Evolutionary conservation across 352 stramenopile genomes (phyloP).

Genomic region (Globisporangium nodosum): DNA sequence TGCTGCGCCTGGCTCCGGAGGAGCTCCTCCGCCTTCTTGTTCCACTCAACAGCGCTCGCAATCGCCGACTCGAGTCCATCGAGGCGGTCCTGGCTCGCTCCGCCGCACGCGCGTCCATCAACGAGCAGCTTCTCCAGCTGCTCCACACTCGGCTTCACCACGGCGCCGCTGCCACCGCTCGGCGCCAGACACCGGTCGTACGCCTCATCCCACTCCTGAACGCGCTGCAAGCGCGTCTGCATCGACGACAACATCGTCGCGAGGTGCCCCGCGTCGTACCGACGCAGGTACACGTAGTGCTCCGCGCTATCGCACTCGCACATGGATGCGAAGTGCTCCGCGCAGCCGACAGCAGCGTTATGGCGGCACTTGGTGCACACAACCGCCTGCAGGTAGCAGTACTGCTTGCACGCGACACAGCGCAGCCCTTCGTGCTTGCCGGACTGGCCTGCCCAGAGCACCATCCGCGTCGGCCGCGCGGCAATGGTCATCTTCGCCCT

Average conservation of each 20-base stretch:
- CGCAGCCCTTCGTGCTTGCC: conserved; percentile 72
- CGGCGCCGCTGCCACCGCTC: not conserved
- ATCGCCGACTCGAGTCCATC: conserved; percentile 28
- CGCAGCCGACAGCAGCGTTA: conserved; percentile 55
- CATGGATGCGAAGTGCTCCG: conserved; percentile 71
- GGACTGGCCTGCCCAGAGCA: conserved; percentile 75
- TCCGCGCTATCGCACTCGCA: conserved; percentile 57
- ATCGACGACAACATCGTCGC: conserved; percentile 30
- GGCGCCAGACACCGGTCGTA: conserved; percentile 20
- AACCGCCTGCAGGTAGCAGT: conserved; percentile 81
- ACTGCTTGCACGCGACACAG: conserved; percentile 75
- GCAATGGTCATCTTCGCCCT: conserved; percentile 16
- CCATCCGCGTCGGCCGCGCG: conserved; percentile 57
- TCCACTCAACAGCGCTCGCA: conserved; percentile 18
- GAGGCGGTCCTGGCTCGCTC: conserved; percentile 19
- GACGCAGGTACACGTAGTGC: conserved; percentile 61
- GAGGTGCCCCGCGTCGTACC: conserved; percentile 38
- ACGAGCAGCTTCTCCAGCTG: conserved; percentile 30
- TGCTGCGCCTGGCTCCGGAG: conserved; percentile 10
- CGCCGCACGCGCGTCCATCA: conserved; percentile 19
- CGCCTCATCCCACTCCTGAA: conserved; percentile 36
- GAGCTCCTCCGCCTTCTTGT: conserved; percentile 17
- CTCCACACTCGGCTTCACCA: conserved; percentile 10
- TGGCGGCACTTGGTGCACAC: conserved; percentile 71
- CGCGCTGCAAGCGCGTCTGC: conserved; percentile 22